Base-by-base conservation (phyloP, 2,329 filamentous ascomycete species). In the Mollisia scopiformis region DNA sequence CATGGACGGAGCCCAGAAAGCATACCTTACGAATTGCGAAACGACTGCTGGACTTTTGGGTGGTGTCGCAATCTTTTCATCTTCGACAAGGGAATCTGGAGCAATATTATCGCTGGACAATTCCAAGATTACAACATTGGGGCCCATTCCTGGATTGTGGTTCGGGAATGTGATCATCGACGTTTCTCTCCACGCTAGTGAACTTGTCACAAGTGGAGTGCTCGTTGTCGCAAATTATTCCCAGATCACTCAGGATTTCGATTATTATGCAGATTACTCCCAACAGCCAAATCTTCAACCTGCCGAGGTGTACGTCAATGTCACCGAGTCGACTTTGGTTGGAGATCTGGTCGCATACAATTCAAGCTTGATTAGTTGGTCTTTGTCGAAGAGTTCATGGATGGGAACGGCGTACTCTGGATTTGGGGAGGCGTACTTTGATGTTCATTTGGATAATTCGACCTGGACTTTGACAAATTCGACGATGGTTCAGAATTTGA, bases 301-400 rank as follows among this genome's bases (percentile, higher is more conserved):
- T 1, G 73, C 74, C 1, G 57, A 68, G 43, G 69, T 72, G 0
- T 65, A 59, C 10, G 33, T 74, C 14, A 62, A 58, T 1, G 65
- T 76, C 3, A 58, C 59, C 0, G 72, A 73, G 47, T 73, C 68
- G 1, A 50, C 46, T 6, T 53, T 75, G 3, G 52, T 30, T 5
- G 74, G 73, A 10, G 72, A 75, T 41, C 58, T 76, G 8, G 71
- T 75, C 2, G 71, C 71, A 1, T 75, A 74, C 51, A 74, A 76
- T 39, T 64, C 66, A 0, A 68, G 66, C 21, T 56, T 33, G 16
- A 69, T 72, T 25, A 57, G 49, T 2, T 66, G 57, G 59, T 52
- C 46, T 37, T 50, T 69, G 7, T 60, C 57, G 3, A 51, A 69
- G 46, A 62, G 55, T 46, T 58, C 49, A 19, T 69, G 65, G 66